Base-by-base conservation (phyloP, 768 basidiomycete genomes). In the Boletales sp. region DNA sequence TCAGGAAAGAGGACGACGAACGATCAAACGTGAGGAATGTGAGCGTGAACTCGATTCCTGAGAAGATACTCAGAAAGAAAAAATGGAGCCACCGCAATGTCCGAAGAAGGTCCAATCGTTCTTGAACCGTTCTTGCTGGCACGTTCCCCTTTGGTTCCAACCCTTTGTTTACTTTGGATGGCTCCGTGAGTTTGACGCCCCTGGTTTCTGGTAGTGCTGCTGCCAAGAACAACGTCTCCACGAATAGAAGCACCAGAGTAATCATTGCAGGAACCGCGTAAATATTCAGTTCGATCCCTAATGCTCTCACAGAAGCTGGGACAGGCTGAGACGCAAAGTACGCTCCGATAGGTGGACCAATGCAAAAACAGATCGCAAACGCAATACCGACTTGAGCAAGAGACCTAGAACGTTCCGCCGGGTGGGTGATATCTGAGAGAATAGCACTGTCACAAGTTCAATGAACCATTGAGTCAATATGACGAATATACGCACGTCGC, bases 321-420 rank as follows among this genome's bases (percentile, higher is more conserved):
- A 90, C 68, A 2, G 92, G 90, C 29, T 78, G 80, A n/a, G 92
- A 87, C 2, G 94, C 91, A 69, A 97, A 94, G 72, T 94, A 95
- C 2, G 95, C 95, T 44, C 95, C 95, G 50, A 99, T 85, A 14
- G 92, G 90, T 30, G 95, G 95, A 6, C 92, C 91, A 43, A 91
- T 83, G 66, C 83, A 86, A 71, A 97, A 98, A 66, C 93, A 95
- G 43, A 97, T 84, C 14, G 93, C 90, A 61, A 99, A 99, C 0
- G 97, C 95, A 40, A 98, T 90, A 13, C 97, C 95, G 40, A 99
- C 87, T 51, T 95, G 81, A 1, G 97, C 89, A 15, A 99, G 82
- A 5, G 90, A 85, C 64, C 81, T 87, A 4, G 91, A 87, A 18
- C 95, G 85, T 41, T 85, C 87, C 17, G 80, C 78, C 4, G 88